These are phyloP conservation scores for Brassica nigra DNA, from an alignment of 345 rosid species.

Conservation along the genomic window DNA sequence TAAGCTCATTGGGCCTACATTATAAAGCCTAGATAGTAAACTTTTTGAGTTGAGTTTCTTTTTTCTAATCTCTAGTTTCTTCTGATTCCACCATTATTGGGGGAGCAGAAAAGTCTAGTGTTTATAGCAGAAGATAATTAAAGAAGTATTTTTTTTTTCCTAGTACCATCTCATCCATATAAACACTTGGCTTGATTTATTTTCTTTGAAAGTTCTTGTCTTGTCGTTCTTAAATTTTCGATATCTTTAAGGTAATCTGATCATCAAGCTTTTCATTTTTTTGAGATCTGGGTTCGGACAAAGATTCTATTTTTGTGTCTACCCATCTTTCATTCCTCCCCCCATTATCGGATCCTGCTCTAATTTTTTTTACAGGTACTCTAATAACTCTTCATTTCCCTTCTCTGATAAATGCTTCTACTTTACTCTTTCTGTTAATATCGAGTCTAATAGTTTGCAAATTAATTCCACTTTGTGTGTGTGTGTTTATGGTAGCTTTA, in stretches of 20 bases:
- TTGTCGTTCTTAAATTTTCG: slow-evolving; percentile 9
- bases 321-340: neutral
- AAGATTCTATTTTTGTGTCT: slow-evolving; percentile 28
- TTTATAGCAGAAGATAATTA: neutral
- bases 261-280: slow-evolving; percentile 30
- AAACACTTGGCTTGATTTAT: neutral
- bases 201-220: slow-evolving; percentile 22
- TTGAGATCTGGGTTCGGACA: slow-evolving; percentile 43
- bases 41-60: neutral
- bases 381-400: slow-evolving; percentile 16
- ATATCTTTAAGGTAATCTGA: slow-evolving; percentile 25
- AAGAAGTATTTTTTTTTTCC: neutral
- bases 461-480: neutral
- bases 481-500: neutral
- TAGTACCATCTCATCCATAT: neutral
- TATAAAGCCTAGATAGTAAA: neutral
- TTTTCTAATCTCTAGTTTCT: slow-evolving; percentile 8
- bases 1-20: neutral
- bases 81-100: slow-evolving; percentile 18
- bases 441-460: slow-evolving; percentile 7
- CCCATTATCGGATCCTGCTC: slow-evolving; percentile 16
- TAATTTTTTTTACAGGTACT: slow-evolving; percentile 31
- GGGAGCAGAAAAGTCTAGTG: slow-evolving; percentile 17
- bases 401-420: slow-evolving; percentile 28
- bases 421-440: slow-evolving; percentile 2